phyloP scores from a whole-genome alignment of 176 grass and related monocot species.

The Musa itinerans region DNA sequence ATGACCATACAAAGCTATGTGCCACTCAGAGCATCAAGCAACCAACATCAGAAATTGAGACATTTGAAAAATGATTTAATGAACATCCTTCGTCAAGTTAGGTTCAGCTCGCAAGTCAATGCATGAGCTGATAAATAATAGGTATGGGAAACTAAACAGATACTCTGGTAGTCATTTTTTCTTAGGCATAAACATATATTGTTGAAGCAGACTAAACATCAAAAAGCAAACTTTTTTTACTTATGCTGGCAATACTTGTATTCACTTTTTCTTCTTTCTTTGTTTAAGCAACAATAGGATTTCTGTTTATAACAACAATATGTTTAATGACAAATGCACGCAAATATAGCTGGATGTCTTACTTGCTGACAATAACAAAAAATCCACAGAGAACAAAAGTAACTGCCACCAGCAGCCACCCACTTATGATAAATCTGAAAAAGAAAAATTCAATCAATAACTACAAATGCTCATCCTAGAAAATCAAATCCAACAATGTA shows the following conservation, averaged over 20 bases:
- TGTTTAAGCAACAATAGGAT: background rate
- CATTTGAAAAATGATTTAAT: background rate
- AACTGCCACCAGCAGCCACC: constrained; percentile 53
- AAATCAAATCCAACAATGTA: background rate
- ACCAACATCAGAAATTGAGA: background rate
- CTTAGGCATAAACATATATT: too few species aligned
- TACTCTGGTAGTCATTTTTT: too few species aligned
- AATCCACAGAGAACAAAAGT: constrained; percentile 73
- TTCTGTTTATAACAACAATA: background rate
- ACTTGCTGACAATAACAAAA: constrained; percentile 73
- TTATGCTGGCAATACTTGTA: too few species aligned
- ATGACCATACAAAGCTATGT: background rate
- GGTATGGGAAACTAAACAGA: too few species aligned
- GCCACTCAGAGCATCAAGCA: background rate
- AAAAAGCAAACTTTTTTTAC: too few species aligned
- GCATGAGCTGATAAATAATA: too few species aligned
- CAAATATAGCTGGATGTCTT: constrained; percentile 3
- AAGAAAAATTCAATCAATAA: background rate
- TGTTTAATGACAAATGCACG: background rate
- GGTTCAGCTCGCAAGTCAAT: too few species aligned
- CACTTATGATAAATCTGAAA: constrained; percentile 68
- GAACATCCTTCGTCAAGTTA: background rate
- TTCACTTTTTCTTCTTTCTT: too few species aligned
- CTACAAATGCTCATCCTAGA: background rate
- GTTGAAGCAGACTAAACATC: too few species aligned